These are phyloP conservation scores for Coffea eugenioides DNA, from an alignment of 257 asterid genomes.

Conservation along the genomic window DNA sequence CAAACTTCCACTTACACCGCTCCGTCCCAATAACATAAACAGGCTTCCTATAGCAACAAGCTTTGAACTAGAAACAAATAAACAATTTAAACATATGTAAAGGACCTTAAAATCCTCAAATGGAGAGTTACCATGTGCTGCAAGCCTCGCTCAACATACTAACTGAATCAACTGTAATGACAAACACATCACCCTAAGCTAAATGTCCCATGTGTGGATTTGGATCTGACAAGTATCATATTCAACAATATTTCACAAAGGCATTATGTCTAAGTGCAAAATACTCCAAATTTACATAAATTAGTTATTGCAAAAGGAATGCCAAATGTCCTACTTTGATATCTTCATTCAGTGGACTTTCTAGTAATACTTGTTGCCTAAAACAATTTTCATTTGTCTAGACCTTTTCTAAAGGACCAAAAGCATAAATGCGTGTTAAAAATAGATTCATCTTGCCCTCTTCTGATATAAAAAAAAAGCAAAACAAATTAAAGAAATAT, in stretches of 20 bases:
- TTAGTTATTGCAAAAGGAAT: background rate
- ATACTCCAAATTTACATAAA: background rate
- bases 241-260: slow-evolving; percentile 9
- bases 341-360: background rate
- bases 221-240: slow-evolving; percentile 46
- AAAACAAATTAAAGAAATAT: background rate
- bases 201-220: slow-evolving; percentile 96
- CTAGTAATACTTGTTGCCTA: too few relatives aligned
- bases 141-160: slow-evolving; percentile 98
- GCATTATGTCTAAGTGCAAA: background rate
- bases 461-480: background rate
- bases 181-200: slow-evolving; percentile 84
- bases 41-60: slow-evolving; percentile 66
- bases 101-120: background rate
- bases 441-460: background rate
- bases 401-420: background rate
- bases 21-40: slow-evolving; percentile 87
- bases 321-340: background rate
- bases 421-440: background rate
- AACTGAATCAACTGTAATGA: slow-evolving; percentile 85
- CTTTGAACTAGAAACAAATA: slow-evolving; percentile 19
- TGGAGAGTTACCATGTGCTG: slow-evolving; percentile 71
- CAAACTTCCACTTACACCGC: slow-evolving; percentile 81
- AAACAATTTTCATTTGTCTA: background rate
- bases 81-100: background rate